phyloP scores from a whole-genome alignment of 345 rosid genomes.

The Viola odorata region DNA sequence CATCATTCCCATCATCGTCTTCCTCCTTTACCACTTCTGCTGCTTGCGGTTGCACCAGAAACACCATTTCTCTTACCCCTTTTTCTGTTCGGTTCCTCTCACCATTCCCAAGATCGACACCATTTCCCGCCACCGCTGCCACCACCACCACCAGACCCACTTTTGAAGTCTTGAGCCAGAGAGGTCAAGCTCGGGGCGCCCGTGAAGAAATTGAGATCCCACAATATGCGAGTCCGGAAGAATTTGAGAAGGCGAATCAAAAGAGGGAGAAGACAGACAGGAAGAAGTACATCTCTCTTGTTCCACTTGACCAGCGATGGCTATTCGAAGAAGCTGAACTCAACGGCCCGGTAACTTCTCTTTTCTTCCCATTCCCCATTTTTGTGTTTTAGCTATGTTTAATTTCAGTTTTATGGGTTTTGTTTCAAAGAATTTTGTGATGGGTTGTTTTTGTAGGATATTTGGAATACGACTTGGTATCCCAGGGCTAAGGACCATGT shows the following conservation, averaged over 20 bases:
- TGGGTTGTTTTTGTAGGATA: conserved; percentile 44
- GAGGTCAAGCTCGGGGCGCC: too few relatives aligned
- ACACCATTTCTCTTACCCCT: not conserved
- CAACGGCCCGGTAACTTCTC: conserved; percentile 22
- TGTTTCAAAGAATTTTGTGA: not conserved
- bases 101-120: not conserved
- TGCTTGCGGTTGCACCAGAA: not conserved
- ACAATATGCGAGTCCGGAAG: too few relatives aligned
- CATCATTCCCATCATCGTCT: not conserved
- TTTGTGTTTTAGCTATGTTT: not conserved
- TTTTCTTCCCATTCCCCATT: too few relatives aligned
- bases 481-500: conserved; percentile 88
- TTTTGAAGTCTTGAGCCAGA: too few relatives aligned
- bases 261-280: conserved; percentile 10
- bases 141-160: too few relatives aligned
- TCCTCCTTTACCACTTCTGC: not conserved
- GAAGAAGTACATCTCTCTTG: not conserved
- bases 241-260: too few relatives aligned
- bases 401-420: not conserved
- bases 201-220: too few relatives aligned
- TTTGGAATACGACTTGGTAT: conserved; percentile 96
- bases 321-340: conserved; percentile 28
- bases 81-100: not conserved
- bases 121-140: not conserved
- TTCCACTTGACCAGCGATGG: conserved; percentile 33